phyloP scores from a whole-genome alignment of 352 stramenopile species.

The Elongisporangium prolatum region DNA sequence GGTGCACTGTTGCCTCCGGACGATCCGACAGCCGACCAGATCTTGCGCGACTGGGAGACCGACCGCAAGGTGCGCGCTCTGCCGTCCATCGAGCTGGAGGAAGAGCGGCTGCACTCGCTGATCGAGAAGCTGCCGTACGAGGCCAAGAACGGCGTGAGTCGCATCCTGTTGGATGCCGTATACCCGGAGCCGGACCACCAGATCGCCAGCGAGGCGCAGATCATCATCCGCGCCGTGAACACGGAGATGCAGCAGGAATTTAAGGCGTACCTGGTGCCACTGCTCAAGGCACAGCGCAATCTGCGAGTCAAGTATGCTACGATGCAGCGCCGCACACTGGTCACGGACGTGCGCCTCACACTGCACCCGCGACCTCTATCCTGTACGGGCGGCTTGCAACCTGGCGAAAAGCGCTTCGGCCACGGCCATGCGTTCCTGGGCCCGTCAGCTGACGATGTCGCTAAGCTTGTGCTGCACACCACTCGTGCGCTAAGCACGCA shows the following conservation, averaged over 20 bases:
- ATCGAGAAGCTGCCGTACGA: constrained; percentile 69
- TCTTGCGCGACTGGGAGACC: constrained; percentile 61
- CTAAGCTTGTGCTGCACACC: constrained; percentile 68
- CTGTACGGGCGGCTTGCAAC: constrained; percentile 43
- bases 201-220: constrained; percentile 53
- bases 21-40: constrained; percentile 54
- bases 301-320: constrained; percentile 65
- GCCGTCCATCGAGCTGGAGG: constrained; percentile 36
- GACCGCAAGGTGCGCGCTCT: constrained; percentile 53
- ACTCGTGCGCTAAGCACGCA: constrained; percentile 39
- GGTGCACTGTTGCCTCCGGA: constrained; percentile 39
- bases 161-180: constrained; percentile 52
- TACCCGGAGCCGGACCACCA: constrained; percentile 32
- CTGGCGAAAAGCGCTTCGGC: constrained; percentile 59
- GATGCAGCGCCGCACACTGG: constrained; percentile 64
- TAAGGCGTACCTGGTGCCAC: constrained; percentile 52
- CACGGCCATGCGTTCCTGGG: constrained; percentile 68
- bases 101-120: constrained; percentile 33
- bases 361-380: constrained; percentile 68
- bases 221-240: constrained; percentile 56
- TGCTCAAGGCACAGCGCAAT: constrained; percentile 68
- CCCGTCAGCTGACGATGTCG: constrained; percentile 54
- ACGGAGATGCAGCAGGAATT: constrained; percentile 52
- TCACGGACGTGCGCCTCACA: constrained; percentile 74
- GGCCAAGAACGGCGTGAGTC: constrained; percentile 52